Evolutionary conservation across 768 basidiomycete species (phyloP).

Genomic region (Mycena latifolia): DNA sequence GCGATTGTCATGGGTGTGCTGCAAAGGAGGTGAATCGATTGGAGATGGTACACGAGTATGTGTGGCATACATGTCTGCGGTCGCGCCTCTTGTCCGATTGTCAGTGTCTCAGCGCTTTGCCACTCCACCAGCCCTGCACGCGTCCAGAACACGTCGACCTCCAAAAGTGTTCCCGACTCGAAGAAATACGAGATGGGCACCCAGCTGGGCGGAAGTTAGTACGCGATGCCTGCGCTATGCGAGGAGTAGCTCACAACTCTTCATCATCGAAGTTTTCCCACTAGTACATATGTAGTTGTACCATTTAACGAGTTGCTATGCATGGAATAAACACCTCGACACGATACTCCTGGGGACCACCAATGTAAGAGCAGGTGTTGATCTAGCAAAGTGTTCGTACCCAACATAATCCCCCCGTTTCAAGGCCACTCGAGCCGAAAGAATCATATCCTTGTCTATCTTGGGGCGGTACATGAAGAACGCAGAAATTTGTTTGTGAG

Average conservation of each 20-base stretch:
- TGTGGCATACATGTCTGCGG: slow-evolving; percentile 18
- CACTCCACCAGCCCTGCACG: slow-evolving; percentile 17
- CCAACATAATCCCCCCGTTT: no score
- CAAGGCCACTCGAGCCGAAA: no score
- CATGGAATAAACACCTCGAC: slow-evolving; percentile 11
- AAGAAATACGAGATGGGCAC: slow-evolving; percentile 14
- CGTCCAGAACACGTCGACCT: slow-evolving; percentile 11
- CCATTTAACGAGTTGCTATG: slow-evolving; percentile 10
- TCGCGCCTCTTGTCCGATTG: slow-evolving; percentile 16
- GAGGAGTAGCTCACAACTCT: slow-evolving; percentile 10
- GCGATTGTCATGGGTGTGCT: no score
- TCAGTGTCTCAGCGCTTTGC: slow-evolving; percentile 15
- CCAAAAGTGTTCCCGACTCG: slow-evolving; percentile 14
- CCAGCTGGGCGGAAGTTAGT: slow-evolving; percentile 15
- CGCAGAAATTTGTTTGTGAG: no score
- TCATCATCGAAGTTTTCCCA: slow-evolving; percentile 4
- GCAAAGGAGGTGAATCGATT: slow-evolving; percentile 3
- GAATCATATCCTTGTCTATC: no score
- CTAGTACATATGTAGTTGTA: slow-evolving; percentile 2
- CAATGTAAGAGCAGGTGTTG: no score
- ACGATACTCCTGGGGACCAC: slow-evolving; percentile 10
- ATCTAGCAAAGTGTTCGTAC: no score
- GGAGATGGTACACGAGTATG: slow-evolving; percentile 2
- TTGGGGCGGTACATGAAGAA: no score
- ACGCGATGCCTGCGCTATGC: slow-evolving; percentile 8